phyloP scores from a whole-genome alignment of 225 moss, liverwort and hornwort species.

The Anthoceros angustus region DNA sequence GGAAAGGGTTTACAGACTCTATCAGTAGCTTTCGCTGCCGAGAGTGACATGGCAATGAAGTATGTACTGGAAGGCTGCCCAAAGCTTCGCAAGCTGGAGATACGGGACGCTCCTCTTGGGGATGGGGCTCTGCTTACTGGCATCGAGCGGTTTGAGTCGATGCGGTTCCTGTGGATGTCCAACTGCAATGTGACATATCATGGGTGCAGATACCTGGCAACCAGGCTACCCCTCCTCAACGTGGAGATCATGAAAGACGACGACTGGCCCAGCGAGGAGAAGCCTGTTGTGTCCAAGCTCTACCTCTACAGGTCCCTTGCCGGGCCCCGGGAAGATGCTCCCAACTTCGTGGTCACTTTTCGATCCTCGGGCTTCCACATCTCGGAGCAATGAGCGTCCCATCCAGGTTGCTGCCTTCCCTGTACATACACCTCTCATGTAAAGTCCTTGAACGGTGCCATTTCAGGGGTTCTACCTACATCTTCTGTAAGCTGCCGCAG shows the following conservation, averaged over 20 bases:
- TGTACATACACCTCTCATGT: neutral
- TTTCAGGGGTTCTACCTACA: neutral
- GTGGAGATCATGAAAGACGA: constrained; percentile 33
- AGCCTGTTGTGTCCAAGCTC: constrained; percentile 24
- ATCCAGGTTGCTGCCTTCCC: neutral
- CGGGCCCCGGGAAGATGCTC: constrained; percentile 28
- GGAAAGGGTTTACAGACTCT: constrained; percentile 34
- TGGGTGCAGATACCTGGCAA: constrained; percentile 26
- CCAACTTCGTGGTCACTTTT: constrained; percentile 22
- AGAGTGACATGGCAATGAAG: constrained; percentile 34
- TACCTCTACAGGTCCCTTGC: constrained; percentile 26
- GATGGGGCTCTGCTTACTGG: constrained; percentile 27
- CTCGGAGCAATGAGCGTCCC: neutral
- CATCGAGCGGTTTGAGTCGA: constrained; percentile 18
- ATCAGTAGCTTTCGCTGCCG: constrained; percentile 30
- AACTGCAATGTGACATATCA: constrained; percentile 22
- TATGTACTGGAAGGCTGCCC: constrained; percentile 27
- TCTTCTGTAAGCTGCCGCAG: neutral
- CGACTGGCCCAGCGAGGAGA: neutral
- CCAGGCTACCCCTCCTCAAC: constrained; percentile 20
- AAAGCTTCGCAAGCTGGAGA: constrained; percentile 32
- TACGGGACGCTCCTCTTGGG: constrained; percentile 35
- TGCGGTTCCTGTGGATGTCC: constrained; percentile 38
- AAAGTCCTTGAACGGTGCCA: neutral
- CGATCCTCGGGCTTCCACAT: constrained; percentile 6